Base-by-base conservation (phyloP, 495 filamentous ascomycete genomes). In the Aspergillus ellipticus region DNA sequence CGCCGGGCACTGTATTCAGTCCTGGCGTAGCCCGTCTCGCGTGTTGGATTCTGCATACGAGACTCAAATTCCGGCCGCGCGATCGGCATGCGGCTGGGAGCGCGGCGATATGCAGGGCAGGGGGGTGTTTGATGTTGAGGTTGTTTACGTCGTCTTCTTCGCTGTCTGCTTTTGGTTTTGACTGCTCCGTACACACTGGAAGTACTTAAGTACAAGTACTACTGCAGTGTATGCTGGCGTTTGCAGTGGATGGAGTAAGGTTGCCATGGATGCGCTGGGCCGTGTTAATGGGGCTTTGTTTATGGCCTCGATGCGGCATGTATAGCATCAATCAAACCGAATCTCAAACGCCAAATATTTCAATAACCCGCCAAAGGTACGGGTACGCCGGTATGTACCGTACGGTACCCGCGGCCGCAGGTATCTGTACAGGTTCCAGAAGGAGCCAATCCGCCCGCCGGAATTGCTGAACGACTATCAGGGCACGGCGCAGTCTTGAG, bases 51-150 rank as follows among this genome's bases (percentile, higher is more conserved):
- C n/a, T n/a, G n/a, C 19, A 37, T 51, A 47, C 37, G 28, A 35
- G 15, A 49, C 26, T 29, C 6, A n/a, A 45, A 49, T 56, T 50
- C 56, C 49, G 26, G 53, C 29, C 49, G 55, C 50, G 58, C 49
- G 60, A 59, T 63, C 56, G 60, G 60, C 60, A 48, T 54, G 60
- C 47, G 60, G 53, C 52, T 56, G 51, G 59, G 19, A 51, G 19
- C 26, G 24, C 37, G 46, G 37, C 9, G 11, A 56, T 45, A 41
- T 20, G 16, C 45, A 48, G 45, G 28, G 24, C 20, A 42, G 7
- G 13, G 16, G n/a, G n/a, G n/a, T n/a, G 13, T 20, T 20, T 43
- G 15, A 9, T 19, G 20, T 16, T 20, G 37, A 42, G 13, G 19
- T 8, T 19, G 11, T 21, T 9, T 21, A 7, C 24, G 24, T 28